Evolutionary conservation across 768 basidiomycete genomes (phyloP), one percentile per base, ranked within the genome.

Genomic region (Hypsizygus marmoreus): DNA sequence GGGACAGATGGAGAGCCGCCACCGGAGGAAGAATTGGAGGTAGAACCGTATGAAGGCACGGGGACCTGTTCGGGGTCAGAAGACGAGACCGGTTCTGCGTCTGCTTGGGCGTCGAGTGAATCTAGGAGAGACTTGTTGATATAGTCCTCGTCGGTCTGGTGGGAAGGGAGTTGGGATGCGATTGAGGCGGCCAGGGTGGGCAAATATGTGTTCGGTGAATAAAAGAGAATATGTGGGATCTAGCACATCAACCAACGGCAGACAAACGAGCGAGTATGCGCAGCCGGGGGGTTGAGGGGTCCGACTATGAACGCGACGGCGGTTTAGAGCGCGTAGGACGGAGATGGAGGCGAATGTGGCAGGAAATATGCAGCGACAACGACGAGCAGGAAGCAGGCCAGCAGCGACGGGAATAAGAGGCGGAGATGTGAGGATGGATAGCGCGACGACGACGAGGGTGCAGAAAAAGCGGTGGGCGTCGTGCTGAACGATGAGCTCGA

Each of bases 81-180:
- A 39, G 76, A 72, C 26, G 67, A 74, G 45, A 74, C 62, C 36
- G 85, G 86, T 65, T 90, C 88, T 45, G 86, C 78, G 78, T 91
- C 88, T 40, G 84, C 88, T 67, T 88, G 83, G 43, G 84, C 86
- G 78, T 91, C 82, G 61, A 92, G 78, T 31, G 84, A 86, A 66
- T 88, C 89, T 55, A 91, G 71, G 47, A 91, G 77, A 43, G 88
- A 90, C 64, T 84, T 84, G 73, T 91, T 91, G 64, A 91, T 89
- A 59, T 84, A 83, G 68, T 87, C 88, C 79, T 91, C 89, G 80
- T 83, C 85, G 45, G 67, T 63, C 51, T 64, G 70, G 57, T 69
- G 71, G 58, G 68, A 71, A 55, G 59, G 62, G 53, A 60, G 58
- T 34, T 65, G 67, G 58, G 68, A 64, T 52, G 59, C 62, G 53